Evolutionary conservation across 2,329 filamentous ascomycete genomes (phyloP).

Genomic region (Aphanoascus verrucosus): DNA sequence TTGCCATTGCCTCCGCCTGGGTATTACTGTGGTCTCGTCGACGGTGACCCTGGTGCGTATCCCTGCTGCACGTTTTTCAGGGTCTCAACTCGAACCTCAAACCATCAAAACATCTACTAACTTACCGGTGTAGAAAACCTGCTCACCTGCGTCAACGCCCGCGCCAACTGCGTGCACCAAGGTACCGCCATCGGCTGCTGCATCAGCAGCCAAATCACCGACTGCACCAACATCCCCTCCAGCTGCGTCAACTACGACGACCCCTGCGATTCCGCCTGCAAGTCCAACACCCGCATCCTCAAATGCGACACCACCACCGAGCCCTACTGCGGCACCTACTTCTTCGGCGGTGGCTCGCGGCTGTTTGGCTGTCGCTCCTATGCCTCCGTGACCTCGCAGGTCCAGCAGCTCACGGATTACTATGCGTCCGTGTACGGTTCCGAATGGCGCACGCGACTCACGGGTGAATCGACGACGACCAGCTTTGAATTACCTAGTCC

Average conservation of each 20-base stretch:
- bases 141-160: slow-evolving; percentile 16
- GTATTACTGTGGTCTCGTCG: slow-evolving; percentile 17
- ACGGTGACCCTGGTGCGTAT: slow-evolving; percentile 16
- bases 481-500: not conserved
- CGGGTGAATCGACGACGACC: not conserved
- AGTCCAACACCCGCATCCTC: slow-evolving; percentile 7
- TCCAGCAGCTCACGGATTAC: slow-evolving; percentile 15
- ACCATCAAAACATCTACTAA: too few species aligned
- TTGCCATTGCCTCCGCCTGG: slow-evolving; percentile 14
- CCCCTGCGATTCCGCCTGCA: slow-evolving; percentile 13
- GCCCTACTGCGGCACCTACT: slow-evolving; percentile 17
- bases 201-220: slow-evolving; percentile 12
- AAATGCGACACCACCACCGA: slow-evolving; percentile 13
- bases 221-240: slow-evolving; percentile 16
- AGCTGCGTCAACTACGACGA: slow-evolving; percentile 14
- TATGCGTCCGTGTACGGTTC: slow-evolving; percentile 16
- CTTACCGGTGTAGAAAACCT: slow-evolving; percentile 12
- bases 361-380: slow-evolving; percentile 15
- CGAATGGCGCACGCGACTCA: slow-evolving; percentile 5
- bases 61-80: not conserved
- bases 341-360: slow-evolving; percentile 12
- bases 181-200: slow-evolving; percentile 17
- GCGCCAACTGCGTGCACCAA: slow-evolving; percentile 16
- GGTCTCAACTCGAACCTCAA: too few species aligned
- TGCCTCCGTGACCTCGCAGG: slow-evolving; percentile 10